Evolutionary conservation across 2,329 filamentous ascomycete species (phyloP).

Genomic region (Xylariaceae sp.): DNA sequence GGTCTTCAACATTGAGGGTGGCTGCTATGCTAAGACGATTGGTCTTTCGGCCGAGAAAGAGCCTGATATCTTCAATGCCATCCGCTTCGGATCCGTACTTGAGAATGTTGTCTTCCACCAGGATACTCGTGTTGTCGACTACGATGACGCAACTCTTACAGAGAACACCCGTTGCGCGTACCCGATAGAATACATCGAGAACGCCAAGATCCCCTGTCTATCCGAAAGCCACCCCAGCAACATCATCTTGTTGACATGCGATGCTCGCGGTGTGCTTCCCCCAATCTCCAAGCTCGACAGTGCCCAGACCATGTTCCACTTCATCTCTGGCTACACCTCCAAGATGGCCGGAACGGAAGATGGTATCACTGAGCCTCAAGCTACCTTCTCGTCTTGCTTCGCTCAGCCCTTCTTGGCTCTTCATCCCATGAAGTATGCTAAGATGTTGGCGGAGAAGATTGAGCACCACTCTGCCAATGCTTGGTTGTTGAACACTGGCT

Average conservation of each 20-base stretch:
- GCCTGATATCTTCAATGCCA: constrained; percentile 94
- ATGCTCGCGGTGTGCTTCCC: constrained; percentile 93
- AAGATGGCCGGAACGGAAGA: constrained; percentile 99
- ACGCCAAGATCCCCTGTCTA: constrained; percentile 97
- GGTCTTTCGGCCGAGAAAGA: constrained; percentile 98
- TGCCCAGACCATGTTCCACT: constrained; percentile 99
- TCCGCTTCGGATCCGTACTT: constrained; percentile 93
- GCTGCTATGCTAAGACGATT: constrained; percentile 99
- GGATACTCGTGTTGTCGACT: constrained; percentile 84
- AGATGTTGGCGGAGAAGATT: constrained; percentile 99
- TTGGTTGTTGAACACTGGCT: constrained; percentile 84
- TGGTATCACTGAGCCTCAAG: constrained; percentile 93
- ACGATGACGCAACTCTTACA: constrained; percentile 90
- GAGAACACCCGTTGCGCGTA: constrained; percentile 98
- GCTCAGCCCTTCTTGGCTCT: constrained; percentile 98
- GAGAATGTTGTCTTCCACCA: constrained; percentile 99
- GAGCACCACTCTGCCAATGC: constrained; percentile 91
- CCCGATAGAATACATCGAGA: constrained; percentile 97
- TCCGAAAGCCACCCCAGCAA: constrained; percentile 86
- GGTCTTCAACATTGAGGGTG: constrained; percentile 99
- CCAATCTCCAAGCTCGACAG: constrained; percentile 96
- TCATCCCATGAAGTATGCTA: constrained; percentile 98
- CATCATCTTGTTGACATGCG: constrained; percentile 97
- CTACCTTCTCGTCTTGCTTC: constrained; percentile 99
- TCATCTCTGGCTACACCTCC: constrained; percentile 99